Conservation (phyloP, 805 yeast species). For the Wickerhamomyces queroliae region DNA sequence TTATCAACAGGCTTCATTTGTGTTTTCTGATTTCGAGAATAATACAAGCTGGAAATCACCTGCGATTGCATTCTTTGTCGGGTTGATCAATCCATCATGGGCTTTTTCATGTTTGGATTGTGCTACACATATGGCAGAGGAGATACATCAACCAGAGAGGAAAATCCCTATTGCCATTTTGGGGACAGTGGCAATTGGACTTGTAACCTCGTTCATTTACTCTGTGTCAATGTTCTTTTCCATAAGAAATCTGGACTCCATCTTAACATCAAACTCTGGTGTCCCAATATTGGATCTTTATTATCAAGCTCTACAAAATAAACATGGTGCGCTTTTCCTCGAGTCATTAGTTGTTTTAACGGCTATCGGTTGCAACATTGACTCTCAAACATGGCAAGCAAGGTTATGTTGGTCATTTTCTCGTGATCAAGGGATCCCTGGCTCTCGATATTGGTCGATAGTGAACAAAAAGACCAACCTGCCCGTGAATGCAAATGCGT, state of each 20-base stretch:
- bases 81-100: slow-evolving; percentile 68
- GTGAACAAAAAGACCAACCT: slow-evolving; percentile 42
- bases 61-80: slow-evolving; percentile 62
- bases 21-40: slow-evolving; percentile 47
- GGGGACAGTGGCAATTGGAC: slow-evolving; percentile 60
- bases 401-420: slow-evolving; percentile 65
- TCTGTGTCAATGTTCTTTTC: slow-evolving; percentile 53
- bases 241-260: slow-evolving; percentile 44
- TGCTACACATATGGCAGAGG: slow-evolving; percentile 71
- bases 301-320: slow-evolving; percentile 47
- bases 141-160: slow-evolving; percentile 44
- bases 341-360: slow-evolving; percentile 44
- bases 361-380: slow-evolving; percentile 53
- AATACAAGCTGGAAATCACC: slow-evolving; percentile 55
- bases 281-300: slow-evolving; percentile 60
- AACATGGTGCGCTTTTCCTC: slow-evolving; percentile 49
- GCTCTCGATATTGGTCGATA: slow-evolving; percentile 42
- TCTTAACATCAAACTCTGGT: slow-evolving; percentile 44
- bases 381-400: slow-evolving; percentile 65
- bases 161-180: slow-evolving; percentile 58
- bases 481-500: slow-evolving; percentile 57
- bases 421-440: slow-evolving; percentile 58
- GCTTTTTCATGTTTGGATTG: slow-evolving; percentile 63
- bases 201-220: slow-evolving; percentile 50
- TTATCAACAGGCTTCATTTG: slow-evolving; percentile 45